Base-by-base conservation (phyloP, 495 filamentous ascomycete genomes). In the Xylaria nigripes region DNA sequence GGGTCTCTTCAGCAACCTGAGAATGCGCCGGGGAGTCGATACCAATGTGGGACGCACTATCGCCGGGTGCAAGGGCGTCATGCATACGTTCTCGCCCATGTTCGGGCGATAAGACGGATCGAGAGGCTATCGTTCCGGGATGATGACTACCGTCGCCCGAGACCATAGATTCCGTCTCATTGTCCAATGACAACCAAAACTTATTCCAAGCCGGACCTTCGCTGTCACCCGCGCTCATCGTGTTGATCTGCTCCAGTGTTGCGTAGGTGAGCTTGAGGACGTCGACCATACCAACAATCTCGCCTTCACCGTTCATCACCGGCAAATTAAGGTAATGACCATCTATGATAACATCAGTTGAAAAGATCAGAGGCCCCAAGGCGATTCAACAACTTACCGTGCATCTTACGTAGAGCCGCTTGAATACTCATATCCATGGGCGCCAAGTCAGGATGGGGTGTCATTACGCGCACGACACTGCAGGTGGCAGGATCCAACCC, bases 171-270 rank as follows among this genome's bases (percentile, higher is more conserved):
- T 97, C 93, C 4, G 92, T 93, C 64, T 96, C 93, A 62, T 94
- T 84, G 70, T 96, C 91, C 59, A 98, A 81, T 3, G 93, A 96
- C 50, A 97, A 75, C 93, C 93, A 98, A 75, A 98, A 98, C 72
- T 96, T 97, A 74, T 96, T 95, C 93, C 93, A 98, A 13, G 93
- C 93, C 15, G 93, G 93, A 0, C 93, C 93, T 70, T 97, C 93
- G 59, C 83, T 89, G 63, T 98, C 92, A 21, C 57, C 57, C 24
- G 78, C 78, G 36, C 76, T 78, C 74, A 79, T 81, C 18, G 74
- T 72, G 63, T 78, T 79, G 71, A 96, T 90, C 78, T 98, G 93
- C 72, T 98, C 93, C 21, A 98, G 79, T 15, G 93, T 98, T 30
- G 93, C 92, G 70, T 98, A 98, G 30, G 93, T 98, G 60, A 98